These are phyloP conservation scores for Microdochium paspali DNA, from an alignment of 2,329 filamentous ascomycete genomes.

Conservation along the genomic window DNA sequence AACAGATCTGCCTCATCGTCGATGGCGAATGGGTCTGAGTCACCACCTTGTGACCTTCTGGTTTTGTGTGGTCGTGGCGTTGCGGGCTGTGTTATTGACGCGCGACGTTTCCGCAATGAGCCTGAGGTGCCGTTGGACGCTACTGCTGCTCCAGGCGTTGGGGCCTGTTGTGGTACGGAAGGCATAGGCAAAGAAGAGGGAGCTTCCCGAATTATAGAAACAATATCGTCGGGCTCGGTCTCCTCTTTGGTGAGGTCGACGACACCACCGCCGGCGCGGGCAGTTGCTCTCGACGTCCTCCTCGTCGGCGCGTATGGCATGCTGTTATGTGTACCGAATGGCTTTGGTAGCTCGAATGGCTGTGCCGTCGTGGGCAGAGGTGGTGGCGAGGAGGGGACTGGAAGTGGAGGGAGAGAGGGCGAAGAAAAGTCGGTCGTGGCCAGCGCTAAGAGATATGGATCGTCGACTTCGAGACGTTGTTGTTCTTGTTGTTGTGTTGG, in stretches of 20 bases:
- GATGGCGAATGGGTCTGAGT: conserved; percentile 17
- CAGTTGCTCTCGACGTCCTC: conserved; percentile 2
- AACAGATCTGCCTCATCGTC: conserved; percentile 13
- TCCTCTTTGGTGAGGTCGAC: conserved; percentile 17
- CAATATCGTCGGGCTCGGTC: conserved; percentile 7
- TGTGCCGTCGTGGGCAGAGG: background rate
- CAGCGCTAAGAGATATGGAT: conserved; percentile 1
- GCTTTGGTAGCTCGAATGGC: conserved; percentile 1
- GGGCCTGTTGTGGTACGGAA: conserved; percentile 7
- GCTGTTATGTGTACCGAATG: conserved; percentile 8
- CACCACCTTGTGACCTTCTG: conserved; percentile 7
- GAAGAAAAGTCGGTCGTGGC: conserved; percentile 11
- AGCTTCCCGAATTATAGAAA: conserved; percentile 8
- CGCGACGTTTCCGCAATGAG: conserved; percentile 10
- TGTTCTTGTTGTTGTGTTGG: background rate
- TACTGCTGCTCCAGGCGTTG: conserved; percentile 2
- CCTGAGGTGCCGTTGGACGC: conserved; percentile 2
- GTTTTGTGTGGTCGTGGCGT: conserved; percentile 8
- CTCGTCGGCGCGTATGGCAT: conserved; percentile 11
- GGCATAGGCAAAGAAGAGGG: conserved; percentile 12
- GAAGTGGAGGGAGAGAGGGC: conserved; percentile 15
- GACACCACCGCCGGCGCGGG: conserved; percentile 5
- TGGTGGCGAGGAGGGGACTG: conserved; percentile 1
- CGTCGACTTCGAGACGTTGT: conserved; percentile 1
- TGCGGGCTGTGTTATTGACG: conserved; percentile 9